These are phyloP conservation scores for Paraphaeosphaeria sporulosa DNA, from an alignment of 2,329 filamentous ascomycete species.

Conservation along the genomic window DNA sequence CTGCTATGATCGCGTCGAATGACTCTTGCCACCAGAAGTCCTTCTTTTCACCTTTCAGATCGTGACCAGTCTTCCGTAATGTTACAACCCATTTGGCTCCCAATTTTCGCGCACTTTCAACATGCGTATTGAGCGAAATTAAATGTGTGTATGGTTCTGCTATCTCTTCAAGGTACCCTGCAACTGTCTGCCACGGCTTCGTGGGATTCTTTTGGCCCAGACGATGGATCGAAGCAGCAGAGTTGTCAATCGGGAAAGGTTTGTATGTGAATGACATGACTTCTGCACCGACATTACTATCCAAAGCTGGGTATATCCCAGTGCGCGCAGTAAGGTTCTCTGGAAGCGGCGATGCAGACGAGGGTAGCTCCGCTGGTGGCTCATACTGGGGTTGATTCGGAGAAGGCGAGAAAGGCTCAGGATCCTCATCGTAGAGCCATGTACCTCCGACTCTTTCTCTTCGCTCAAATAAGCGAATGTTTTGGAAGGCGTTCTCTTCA, in stretches of 20 bases:
- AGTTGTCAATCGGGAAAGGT: constrained; percentile 18
- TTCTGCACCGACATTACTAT: constrained; percentile 19
- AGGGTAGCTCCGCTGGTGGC: constrained; percentile 12
- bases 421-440: constrained; percentile 39
- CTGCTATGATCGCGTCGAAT: constrained; percentile 75
- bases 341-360: constrained; percentile 7
- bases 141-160: constrained; percentile 36
- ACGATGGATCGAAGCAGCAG: constrained; percentile 16
- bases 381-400: constrained; percentile 10
- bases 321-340: constrained; percentile 17
- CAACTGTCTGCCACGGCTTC: constrained; percentile 15
- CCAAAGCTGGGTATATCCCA: constrained; percentile 16
- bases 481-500: constrained; percentile 43
- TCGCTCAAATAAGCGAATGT: constrained; percentile 44
- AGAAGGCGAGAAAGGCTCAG: constrained; percentile 31
- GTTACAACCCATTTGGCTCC: constrained; percentile 40
- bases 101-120: constrained; percentile 31
- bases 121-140: constrained; percentile 48
- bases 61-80: constrained; percentile 24
- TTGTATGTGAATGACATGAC: constrained; percentile 20
- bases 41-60: constrained; percentile 12
- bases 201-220: constrained; percentile 17
- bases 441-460: constrained; percentile 40
- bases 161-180: constrained; percentile 19
- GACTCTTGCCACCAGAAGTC: constrained; percentile 51